Conservation (phyloP, 1,139 yeast genomes). For the Zygosaccharomyces sapae region DNA sequence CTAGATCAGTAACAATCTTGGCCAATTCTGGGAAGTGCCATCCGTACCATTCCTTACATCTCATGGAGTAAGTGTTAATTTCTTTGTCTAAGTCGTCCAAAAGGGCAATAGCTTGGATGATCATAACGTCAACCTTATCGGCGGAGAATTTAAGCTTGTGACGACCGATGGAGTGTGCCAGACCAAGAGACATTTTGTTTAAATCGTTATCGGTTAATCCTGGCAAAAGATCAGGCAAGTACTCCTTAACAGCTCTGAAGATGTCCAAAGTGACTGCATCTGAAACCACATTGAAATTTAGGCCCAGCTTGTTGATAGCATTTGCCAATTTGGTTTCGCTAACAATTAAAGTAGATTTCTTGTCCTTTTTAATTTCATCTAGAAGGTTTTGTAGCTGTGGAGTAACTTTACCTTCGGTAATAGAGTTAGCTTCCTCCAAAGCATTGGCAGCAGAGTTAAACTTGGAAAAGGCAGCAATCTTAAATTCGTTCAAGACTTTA, state of each 20-base stretch:
- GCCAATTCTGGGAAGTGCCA: constrained; percentile 99
- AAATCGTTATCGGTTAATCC: constrained; percentile 83
- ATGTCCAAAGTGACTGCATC: constrained; percentile 94
- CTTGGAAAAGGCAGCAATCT: constrained; percentile 91
- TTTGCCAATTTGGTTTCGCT: constrained; percentile 95
- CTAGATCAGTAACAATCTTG: constrained; percentile 91
- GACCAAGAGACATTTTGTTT: constrained; percentile 92
- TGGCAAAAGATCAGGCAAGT: constrained; percentile 88
- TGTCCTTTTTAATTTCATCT: constrained; percentile 78
- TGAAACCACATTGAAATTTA: constrained; percentile 81
- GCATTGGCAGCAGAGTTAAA: constrained; percentile 94
- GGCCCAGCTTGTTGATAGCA: constrained; percentile 89
- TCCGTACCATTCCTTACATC: constrained; percentile 99
- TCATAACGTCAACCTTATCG: constrained; percentile 97
- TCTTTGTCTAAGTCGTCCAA: constrained; percentile 97
- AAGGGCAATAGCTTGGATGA: constrained; percentile 96
- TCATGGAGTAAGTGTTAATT: constrained; percentile 95
- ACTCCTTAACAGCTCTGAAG: constrained; percentile 91
- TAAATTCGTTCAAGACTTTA: constrained; percentile 72
- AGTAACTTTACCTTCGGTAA: constrained; percentile 90
- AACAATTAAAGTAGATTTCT: constrained; percentile 85
- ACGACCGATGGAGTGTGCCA: constrained; percentile 96
- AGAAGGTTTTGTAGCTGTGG: constrained; percentile 73
- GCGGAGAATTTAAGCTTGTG: constrained; percentile 96
- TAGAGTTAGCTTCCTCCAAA: constrained; percentile 87